A percentile compares a stretch with the other conserved stretches of the same genome.
These are phyloP conservation scores for Calocybe indica DNA, from an alignment of 768 basidiomycete species.

Conservation along the genomic window DNA sequence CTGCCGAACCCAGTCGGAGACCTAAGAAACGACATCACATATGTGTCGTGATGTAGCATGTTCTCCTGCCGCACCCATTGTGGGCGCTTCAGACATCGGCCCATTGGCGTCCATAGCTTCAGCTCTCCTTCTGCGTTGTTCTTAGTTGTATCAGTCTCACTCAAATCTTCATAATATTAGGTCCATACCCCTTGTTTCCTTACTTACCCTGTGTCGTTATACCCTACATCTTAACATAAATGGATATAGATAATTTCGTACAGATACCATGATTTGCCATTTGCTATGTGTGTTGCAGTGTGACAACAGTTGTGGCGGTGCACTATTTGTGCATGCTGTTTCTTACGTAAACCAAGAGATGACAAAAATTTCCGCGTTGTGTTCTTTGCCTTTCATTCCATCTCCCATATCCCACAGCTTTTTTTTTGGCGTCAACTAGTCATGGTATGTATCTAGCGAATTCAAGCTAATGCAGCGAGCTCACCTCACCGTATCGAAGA, in stretches of 20 bases:
- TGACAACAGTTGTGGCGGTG: conserved; percentile 13
- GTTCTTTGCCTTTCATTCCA: conserved; percentile 11
- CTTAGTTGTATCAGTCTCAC: too few species aligned
- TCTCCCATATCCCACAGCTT: conserved; percentile 12
- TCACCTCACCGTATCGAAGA: conserved; percentile 19
- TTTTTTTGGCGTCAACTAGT: neutral
- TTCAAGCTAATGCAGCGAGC: too few species aligned
- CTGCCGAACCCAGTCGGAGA: conserved; percentile 36
- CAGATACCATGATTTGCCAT: conserved; percentile 10
- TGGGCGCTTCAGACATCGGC: neutral
- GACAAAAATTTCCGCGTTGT: conserved; percentile 14
- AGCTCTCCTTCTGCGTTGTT: neutral
- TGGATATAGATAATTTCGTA: neutral
- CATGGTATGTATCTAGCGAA: too few species aligned
- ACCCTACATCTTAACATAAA: too few species aligned
- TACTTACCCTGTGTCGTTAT: too few species aligned
- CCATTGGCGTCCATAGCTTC: neutral
- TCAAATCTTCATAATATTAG: too few species aligned
- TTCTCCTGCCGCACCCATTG: conserved; percentile 1
- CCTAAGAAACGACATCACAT: conserved; percentile 23
- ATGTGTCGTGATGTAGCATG: conserved; percentile 39
- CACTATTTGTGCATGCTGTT: conserved; percentile 18
- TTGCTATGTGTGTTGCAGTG: neutral
- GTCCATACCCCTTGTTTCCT: too few species aligned
- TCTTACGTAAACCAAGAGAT: too few species aligned